These are phyloP conservation scores for Aspergillus tamarii DNA, from an alignment of 2,329 filamentous ascomycete species.

Conservation along the genomic window DNA sequence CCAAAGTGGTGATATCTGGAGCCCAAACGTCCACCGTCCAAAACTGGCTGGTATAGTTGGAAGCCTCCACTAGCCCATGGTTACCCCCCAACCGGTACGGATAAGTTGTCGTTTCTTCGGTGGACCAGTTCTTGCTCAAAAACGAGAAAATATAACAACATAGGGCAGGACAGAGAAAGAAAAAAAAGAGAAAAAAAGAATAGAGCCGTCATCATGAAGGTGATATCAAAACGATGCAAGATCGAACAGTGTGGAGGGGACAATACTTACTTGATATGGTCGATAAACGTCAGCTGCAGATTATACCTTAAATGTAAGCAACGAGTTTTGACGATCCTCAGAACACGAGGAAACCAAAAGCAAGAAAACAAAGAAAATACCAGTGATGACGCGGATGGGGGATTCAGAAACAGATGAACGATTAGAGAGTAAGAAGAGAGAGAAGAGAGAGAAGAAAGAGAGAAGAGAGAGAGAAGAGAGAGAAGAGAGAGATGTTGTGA, in stretches of 20 bases:
- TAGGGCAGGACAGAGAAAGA: not conserved
- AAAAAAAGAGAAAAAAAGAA: not conserved
- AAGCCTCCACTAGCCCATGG: not conserved
- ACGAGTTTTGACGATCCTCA: conserved; percentile 16
- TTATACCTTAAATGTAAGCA: conserved; percentile 28
- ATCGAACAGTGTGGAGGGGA: conserved; percentile 13
- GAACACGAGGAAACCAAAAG: conserved; percentile 14
- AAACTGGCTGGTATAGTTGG: not conserved
- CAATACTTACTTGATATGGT: conserved; percentile 49
- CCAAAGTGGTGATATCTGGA: not conserved
- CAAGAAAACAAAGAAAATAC: conserved; percentile 8
- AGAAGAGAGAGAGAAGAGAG: not conserved
- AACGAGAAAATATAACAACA: not conserved
- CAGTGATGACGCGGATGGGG: conserved; percentile 5
- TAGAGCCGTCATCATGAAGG: not conserved
- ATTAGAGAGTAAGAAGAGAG: conserved; percentile 6
- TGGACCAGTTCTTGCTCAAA: not conserved
- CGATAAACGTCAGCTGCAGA: conserved; percentile 51
- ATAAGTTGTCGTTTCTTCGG: not conserved
- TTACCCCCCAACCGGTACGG: not conserved
- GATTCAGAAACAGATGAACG: conserved; percentile 7
- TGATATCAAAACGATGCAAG: conserved; percentile 3
- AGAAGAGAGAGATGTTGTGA: conserved; percentile 8
- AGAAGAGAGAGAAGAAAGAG: conserved; percentile 6
- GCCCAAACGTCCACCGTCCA: not conserved